Percentiles rank a stretch among this genome's conserved stretches.
phyloP scores from a whole-genome alignment of 768 basidiomycete species.

The Butyriboletus loyo region DNA sequence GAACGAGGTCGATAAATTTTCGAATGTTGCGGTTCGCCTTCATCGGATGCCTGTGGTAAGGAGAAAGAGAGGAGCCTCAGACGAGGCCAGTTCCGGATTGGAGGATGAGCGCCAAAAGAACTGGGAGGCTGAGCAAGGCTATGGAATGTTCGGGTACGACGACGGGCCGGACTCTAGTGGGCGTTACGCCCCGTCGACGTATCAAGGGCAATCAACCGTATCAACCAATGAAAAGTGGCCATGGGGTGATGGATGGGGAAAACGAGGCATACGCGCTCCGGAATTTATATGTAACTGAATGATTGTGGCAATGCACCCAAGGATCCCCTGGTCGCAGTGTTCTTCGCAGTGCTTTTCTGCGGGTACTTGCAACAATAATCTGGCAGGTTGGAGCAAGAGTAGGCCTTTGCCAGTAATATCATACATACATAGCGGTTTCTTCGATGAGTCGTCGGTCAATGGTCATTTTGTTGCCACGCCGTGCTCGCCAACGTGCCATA shows the following conservation, averaged over 20 bases:
- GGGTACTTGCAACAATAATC: too few species aligned
- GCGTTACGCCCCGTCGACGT: background rate
- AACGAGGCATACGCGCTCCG: background rate
- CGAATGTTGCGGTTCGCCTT: background rate
- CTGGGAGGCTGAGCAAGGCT: background rate
- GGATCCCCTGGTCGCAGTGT: too few species aligned
- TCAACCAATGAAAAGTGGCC: background rate
- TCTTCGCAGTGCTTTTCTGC: background rate
- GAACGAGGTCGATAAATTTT: slow-evolving; percentile 9
- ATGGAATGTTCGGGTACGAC: background rate
- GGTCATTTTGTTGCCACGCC: too few species aligned
- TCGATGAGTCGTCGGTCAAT: too few species aligned
- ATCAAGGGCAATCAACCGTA: background rate
- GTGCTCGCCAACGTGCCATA: too few species aligned
- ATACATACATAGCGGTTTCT: too few species aligned
- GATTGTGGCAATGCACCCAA: too few species aligned
- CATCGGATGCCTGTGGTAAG: background rate
- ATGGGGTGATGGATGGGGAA: background rate
- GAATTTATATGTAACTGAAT: too few species aligned
- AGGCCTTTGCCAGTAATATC: too few species aligned
- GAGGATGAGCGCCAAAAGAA: background rate
- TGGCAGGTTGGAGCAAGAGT: too few species aligned
- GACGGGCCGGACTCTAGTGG: background rate
- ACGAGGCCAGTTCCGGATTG: background rate
- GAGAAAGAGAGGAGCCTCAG: background rate